Percentiles rank a stretch among this genome's conserved stretches.
phyloP scores from a whole-genome alignment of 495 filamentous ascomycete genomes.

The Aspergillus diversus region DNA sequence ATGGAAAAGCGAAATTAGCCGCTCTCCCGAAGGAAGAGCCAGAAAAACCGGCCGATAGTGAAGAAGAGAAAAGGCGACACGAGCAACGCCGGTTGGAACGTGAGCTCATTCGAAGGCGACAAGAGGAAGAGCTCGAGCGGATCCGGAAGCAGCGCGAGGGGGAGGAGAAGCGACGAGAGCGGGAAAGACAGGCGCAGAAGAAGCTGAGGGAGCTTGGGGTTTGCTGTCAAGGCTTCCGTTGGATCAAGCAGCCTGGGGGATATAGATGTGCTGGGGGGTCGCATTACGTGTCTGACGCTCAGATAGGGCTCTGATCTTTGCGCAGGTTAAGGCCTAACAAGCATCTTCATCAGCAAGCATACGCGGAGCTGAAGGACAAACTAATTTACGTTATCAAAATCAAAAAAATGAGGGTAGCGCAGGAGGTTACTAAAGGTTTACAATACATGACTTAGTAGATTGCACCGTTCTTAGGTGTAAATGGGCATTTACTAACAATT shows the following conservation, averaged over 20 bases:
- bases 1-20: conserved; percentile 5
- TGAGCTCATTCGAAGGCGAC: conserved; percentile 26
- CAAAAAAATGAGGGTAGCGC: too few relatives aligned
- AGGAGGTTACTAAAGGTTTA: too few relatives aligned
- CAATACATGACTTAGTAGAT: too few relatives aligned
- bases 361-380: too few relatives aligned
- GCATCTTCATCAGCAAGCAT: too few relatives aligned
- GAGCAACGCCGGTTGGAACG: conserved; percentile 38
- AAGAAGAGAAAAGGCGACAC: conserved; percentile 27
- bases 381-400: too few relatives aligned
- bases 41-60: conserved; percentile 28
- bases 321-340: too few relatives aligned
- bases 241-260: conserved; percentile 56
- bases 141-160: conserved; percentile 30
- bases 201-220: conserved; percentile 53
- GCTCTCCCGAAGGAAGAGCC: conserved; percentile 4
- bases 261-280: conserved; percentile 58
- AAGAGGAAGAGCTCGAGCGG: conserved; percentile 34
- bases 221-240: conserved; percentile 55
- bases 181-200: conserved; percentile 45
- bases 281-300: conserved; percentile 36
- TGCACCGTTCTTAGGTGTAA: too few relatives aligned
- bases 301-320: neutral
- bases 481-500: too few relatives aligned
- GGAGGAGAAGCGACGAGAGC: conserved; percentile 26